Percentiles rank a stretch among this genome's conserved stretches.
Evolutionary conservation across 2,329 filamentous ascomycete species (phyloP).

Genomic region (Aspergillus spinulosporus): DNA sequence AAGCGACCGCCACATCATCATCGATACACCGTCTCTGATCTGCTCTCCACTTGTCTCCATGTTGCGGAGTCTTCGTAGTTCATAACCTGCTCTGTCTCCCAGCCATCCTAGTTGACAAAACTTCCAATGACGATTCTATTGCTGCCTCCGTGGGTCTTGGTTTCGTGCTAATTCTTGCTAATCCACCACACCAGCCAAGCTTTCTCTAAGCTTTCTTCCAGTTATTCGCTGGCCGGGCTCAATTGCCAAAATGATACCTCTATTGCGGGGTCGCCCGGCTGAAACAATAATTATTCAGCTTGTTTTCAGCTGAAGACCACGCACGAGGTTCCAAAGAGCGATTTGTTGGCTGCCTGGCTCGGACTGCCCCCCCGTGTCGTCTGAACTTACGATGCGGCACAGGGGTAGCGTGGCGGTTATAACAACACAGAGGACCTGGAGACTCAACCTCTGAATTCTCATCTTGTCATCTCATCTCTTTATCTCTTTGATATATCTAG

Average conservation of each 20-base stretch:
- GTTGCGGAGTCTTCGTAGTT: not conserved
- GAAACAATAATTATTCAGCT: not conserved
- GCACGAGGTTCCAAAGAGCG: slow-evolving; percentile 2
- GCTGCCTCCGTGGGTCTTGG: not conserved
- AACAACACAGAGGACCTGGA: not conserved
- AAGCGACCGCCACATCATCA: not conserved
- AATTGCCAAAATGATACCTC: not conserved
- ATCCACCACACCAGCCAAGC: slow-evolving; percentile 20
- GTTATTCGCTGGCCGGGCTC: slow-evolving; percentile 16
- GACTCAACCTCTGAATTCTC: not conserved
- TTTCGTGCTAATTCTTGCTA: not conserved
- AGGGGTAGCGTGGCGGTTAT: not conserved
- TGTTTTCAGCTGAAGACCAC: slow-evolving; percentile 1
- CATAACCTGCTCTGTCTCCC: not conserved
- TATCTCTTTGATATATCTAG: not conserved
- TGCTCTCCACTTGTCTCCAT: not conserved
- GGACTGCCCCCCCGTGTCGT: slow-evolving; percentile 1
- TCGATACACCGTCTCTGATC: not conserved
- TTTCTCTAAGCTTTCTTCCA: slow-evolving; percentile 25
- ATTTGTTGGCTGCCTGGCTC: not conserved
- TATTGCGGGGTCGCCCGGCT: not conserved
- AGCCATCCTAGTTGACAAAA: not conserved
- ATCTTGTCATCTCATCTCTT: not conserved
- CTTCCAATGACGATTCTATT: not conserved
- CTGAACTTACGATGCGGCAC: slow-evolving; percentile 9